Evolutionary conservation across 2,329 filamentous ascomycete genomes (phyloP), one percentile per base, ranked within the genome.

Genomic region (Lanzia echinophila): DNA sequence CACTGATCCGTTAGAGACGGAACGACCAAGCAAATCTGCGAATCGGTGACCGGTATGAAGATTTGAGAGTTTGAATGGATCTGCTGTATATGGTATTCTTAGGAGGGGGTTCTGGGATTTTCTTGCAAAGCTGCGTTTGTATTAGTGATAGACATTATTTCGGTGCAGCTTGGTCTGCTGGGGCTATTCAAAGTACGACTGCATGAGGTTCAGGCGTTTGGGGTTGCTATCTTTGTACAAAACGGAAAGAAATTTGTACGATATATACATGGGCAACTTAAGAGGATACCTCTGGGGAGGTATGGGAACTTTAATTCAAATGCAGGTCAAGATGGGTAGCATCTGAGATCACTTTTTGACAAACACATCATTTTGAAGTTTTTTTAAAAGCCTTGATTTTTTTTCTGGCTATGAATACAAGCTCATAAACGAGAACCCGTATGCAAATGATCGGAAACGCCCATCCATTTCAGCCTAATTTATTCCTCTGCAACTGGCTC

Each of bases 401-500:
- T 63, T 53, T 56, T n/a, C n/a, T 61, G 59, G 62, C 58, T 54
- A 47, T 53, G 43, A 48, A 53, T 67, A 67, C 65, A 66, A 64
- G 65, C 61, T 58, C 58, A 47, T 47, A 54, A 62, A 57, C 60
- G 55, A 36, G 50, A 51, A 57, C 61, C 55, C 54, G 61, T 50
- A 64, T 60, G 62, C 62, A 65, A 66, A 63, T 64, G 47, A 59
- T 62, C 61, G 63, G 60, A 61, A 64, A 63, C 65, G 64, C 65
- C 65, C 60, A 56, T 58, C 56, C 61, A 62, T 59, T 59, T 54
- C 54, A 56, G 38, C 59, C 52, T 50, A 53, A 59, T 63, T 59
- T 68, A 68, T 63, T 68, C 59, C 65, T 70, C 67, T 65, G 79
- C 77, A 43, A 12, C 50, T 42, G 43, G 50, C 20, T 39, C 43